These are phyloP conservation scores for Colletotrichum eremochloae DNA, from an alignment of 2,329 filamentous ascomycete genomes.

Conservation along the genomic window DNA sequence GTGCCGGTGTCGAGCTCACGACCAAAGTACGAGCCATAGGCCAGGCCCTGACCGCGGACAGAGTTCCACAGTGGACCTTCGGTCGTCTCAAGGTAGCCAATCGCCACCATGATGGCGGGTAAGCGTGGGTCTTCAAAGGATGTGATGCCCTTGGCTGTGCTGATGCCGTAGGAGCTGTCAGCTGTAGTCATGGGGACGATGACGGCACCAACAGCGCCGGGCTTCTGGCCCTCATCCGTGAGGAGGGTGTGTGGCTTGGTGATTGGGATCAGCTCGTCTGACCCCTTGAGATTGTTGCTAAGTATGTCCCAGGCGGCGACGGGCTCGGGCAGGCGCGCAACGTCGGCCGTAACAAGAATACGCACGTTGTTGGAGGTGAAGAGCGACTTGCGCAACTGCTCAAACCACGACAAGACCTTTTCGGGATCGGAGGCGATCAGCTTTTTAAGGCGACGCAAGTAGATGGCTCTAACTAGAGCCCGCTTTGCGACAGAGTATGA, in stretches of 20 bases:
- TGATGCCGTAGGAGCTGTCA: constrained; percentile 90
- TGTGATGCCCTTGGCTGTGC: constrained; percentile 79
- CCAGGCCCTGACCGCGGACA: constrained; percentile 91
- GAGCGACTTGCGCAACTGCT: constrained; percentile 79
- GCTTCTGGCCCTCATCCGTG: constrained; percentile 78
- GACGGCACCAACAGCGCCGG: constrained; percentile 80
- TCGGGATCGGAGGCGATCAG: constrained; percentile 83
- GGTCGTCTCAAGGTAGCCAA: constrained; percentile 91
- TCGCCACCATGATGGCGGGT: constrained; percentile 87
- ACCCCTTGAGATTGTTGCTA: constrained; percentile 60
- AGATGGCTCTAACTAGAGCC: constrained; percentile 87
- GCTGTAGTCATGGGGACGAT: constrained; percentile 92
- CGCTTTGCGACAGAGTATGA: constrained; percentile 83
- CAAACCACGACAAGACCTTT: constrained; percentile 81
- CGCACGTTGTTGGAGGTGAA: constrained; percentile 90
- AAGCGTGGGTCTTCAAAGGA: constrained; percentile 83
- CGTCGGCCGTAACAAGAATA: constrained; percentile 84
- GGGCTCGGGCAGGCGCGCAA: constrained; percentile 79
- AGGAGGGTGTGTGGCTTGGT: constrained; percentile 78
- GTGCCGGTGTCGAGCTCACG: constrained; percentile 84
- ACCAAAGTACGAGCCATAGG: constrained; percentile 87
- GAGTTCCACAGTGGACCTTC: constrained; percentile 96
- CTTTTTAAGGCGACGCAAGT: constrained; percentile 87
- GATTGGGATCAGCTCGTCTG: constrained; percentile 72
- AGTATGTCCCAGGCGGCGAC: constrained; percentile 84